Percentiles rank a stretch among this genome's conserved stretches.
Conservation (phyloP, 1,284 basidiomycete species). For the Ustilago cynodontis region DNA sequence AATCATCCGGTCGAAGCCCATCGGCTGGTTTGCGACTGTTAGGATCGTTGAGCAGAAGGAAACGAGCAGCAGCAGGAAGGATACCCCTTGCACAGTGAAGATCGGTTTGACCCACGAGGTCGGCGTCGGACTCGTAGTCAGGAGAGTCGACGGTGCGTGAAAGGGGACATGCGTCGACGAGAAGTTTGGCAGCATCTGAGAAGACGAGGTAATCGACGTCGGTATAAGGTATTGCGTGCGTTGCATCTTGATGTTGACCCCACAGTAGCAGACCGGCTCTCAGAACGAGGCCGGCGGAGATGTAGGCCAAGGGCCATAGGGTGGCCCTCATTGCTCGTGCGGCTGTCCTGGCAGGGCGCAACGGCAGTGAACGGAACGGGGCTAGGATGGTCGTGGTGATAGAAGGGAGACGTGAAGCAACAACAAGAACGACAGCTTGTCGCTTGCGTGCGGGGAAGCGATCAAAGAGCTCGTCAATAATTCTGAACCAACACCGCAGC, state of each 20-base stretch:
- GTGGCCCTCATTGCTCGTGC: conserved; percentile 31
- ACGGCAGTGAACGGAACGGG: no score
- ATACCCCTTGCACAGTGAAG: conserved; percentile 59
- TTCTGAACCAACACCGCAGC: neutral
- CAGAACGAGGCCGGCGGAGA: conserved; percentile 74
- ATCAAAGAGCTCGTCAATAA: neutral
- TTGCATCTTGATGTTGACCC: conserved; percentile 87
- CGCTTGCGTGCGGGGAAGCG: conserved; percentile 3
- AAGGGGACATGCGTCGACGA: conserved; percentile 58
- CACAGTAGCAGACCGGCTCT: conserved; percentile 82
- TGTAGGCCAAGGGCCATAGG: conserved; percentile 38
- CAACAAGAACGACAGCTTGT: neutral
- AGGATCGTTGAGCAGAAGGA: conserved; percentile 72
- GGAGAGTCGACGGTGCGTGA: conserved; percentile 42
- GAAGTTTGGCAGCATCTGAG: conserved; percentile 80
- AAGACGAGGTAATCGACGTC: conserved; percentile 98
- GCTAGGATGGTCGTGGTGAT: neutral
- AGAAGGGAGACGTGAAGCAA: neutral
- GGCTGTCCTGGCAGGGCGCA: neutral
- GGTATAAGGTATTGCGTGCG: conserved; percentile 89
- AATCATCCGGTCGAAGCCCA: conserved; percentile 34
- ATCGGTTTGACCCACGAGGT: conserved; percentile 46
- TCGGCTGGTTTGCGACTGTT: conserved; percentile 33
- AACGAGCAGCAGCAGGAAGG: conserved; percentile 71
- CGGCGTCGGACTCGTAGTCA: conserved; percentile 47